Base-by-base conservation (phyloP, 176 grass and related monocot species). In the Cocos nucifera region DNA sequence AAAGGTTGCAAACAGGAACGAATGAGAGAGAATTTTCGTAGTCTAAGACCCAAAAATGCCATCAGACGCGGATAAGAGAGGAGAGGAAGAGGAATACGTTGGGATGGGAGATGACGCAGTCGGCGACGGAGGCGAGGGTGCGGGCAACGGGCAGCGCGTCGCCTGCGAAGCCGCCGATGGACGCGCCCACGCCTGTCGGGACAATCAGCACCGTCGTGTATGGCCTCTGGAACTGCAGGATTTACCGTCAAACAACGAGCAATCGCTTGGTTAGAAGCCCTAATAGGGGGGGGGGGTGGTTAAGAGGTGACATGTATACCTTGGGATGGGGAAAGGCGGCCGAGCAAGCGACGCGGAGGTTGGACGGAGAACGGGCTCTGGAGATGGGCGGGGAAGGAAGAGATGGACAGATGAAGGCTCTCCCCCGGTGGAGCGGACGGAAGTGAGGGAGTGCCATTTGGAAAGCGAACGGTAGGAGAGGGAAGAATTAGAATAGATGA, bases 91-190 rank as follows among this genome's bases (percentile, higher is more conserved):
- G 7, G 17, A 19, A 59, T 83, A 98, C 93, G 30, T 98, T 98
- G 15, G 93, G 87, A 79, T 98, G 93, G 17, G 93, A 92, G 16
- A 98, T 83, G 57, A 98, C 80, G n/a, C 84, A 89, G 53, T 89
- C 93, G 0, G 93, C 57, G 4, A 89, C 93, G 23, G 84, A 10
- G 7, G 70, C 50, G 32, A 98, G 67, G 7, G 84, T 58, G 16
- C 93, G 75, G 20, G 87, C 81, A 5, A 97, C 84, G 17, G 93
- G 84, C n/a, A 97, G 82, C 17, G 87, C 84, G 56, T 98, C 87
- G 20, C 93, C 93, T 24, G 93, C 81, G 50, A 91, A 97, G 6
- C 93, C 93, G 29, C 87, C 93, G 51, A 97, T 69, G 1, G 78
- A 80, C 0, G 87, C 84, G 30, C 93, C 88, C 4, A 98, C 76